Percentiles rank a stretch among this genome's conserved stretches.
phyloP scores from a whole-genome alignment of 1,284 basidiomycete species.

The Ceratobasidium sp. region DNA sequence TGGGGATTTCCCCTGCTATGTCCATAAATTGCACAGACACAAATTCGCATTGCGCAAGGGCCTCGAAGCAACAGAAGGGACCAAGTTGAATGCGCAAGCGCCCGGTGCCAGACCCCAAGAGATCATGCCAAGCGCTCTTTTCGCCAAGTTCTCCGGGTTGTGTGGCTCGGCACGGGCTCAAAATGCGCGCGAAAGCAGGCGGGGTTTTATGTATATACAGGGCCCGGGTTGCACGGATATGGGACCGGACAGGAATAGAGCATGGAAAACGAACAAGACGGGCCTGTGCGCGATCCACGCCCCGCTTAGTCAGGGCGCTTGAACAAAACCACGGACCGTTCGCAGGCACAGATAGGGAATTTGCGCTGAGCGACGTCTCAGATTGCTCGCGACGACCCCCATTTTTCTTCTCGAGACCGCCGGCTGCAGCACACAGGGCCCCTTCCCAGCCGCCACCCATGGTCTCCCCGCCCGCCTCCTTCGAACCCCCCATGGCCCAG shows the following conservation, averaged over 20 bases:
- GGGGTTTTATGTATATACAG: background rate
- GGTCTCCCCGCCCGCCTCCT: slow-evolving; percentile 26
- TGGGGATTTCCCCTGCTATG: background rate
- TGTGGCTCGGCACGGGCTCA: background rate
- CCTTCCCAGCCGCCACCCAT: background rate
- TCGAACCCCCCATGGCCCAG: slow-evolving; percentile 25
- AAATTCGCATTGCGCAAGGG: background rate
- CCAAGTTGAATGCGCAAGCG: background rate
- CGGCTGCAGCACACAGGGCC: background rate
- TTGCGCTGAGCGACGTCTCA: slow-evolving; percentile 7
- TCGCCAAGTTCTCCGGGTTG: background rate
- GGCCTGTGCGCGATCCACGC: slow-evolving; percentile 2
- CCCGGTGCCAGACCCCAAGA: background rate
- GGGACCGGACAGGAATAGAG: background rate
- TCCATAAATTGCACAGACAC: background rate
- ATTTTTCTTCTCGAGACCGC: slow-evolving; percentile 11
- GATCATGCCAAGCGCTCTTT: background rate
- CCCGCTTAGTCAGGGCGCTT: background rate
- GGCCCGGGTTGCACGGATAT: background rate
- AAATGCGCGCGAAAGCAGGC: background rate
- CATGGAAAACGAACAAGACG: no score
- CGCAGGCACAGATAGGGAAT: background rate
- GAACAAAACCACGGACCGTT: background rate
- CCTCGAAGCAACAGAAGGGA: background rate
- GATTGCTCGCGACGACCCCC: slow-evolving; percentile 19